A percentile compares a stretch with the other conserved stretches of the same genome.
Evolutionary conservation across 177 flowering plant genomes (phyloP).

Genomic region (Vitis hybrid): DNA sequence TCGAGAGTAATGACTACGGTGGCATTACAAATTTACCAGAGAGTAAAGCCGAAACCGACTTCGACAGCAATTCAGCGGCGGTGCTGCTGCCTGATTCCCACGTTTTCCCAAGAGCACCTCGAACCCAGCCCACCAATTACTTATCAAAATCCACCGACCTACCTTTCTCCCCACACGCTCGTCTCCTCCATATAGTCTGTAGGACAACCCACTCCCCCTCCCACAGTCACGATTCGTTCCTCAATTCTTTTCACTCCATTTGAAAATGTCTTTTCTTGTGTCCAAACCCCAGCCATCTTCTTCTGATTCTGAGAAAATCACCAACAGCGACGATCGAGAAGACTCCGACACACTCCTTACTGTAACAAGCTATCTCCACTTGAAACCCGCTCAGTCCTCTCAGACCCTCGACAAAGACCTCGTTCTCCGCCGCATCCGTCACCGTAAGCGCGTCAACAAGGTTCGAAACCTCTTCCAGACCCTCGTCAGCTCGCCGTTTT

Average conservation of each 20-base stretch:
- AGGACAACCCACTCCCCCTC: not conserved
- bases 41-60: too few relatives aligned
- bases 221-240: not conserved
- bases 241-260: not conserved
- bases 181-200: not conserved
- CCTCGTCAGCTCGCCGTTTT: conserved; percentile 18
- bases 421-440: conserved; percentile 40
- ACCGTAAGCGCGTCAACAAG: conserved; percentile 35
- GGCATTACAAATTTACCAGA: too few relatives aligned
- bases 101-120: conserved; percentile 1
- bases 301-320: not conserved
- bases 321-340: conserved; percentile 8
- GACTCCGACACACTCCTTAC: not conserved
- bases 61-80: too few relatives aligned
- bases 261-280: not conserved
- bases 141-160: not conserved
- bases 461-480: conserved; percentile 15
- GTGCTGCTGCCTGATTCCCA: too few relatives aligned
- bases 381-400: conserved; percentile 25
- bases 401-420: conserved; percentile 32
- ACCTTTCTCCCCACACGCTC: not conserved
- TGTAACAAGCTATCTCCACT: conserved; percentile 13
- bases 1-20: too few relatives aligned
- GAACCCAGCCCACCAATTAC: conserved; percentile 7
- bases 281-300: not conserved